phyloP scores from a whole-genome alignment of 106 monocot genomes.

The Acorus calamus region DNA sequence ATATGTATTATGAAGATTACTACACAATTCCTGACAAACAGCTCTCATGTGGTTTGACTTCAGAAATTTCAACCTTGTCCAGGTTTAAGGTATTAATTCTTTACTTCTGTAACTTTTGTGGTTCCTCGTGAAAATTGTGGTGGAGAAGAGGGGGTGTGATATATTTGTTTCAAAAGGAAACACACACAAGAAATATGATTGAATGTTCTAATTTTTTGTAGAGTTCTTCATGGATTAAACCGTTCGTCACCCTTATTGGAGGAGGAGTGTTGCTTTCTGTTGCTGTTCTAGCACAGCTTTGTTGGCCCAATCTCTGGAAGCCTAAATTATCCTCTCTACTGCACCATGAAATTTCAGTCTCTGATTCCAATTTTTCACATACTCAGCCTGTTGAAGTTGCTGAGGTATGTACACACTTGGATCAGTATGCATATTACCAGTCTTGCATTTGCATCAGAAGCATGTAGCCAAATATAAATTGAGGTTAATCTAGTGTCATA shows the following conservation, averaged over 20 bases:
- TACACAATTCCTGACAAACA: slow-evolving; percentile 63
- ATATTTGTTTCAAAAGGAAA: too few species aligned
- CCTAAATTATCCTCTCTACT: slow-evolving; percentile 21
- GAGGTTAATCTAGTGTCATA: too few species aligned
- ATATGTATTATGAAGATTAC: slow-evolving; percentile 88
- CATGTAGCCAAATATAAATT: too few species aligned
- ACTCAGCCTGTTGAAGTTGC: slow-evolving; percentile 19
- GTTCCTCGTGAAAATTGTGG: too few species aligned
- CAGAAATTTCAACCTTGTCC: slow-evolving; percentile 24
- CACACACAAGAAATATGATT: too few species aligned
- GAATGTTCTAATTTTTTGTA: slow-evolving; percentile 7
- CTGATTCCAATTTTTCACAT: slow-evolving; percentile 14
- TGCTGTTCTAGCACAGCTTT: slow-evolving; percentile 40
- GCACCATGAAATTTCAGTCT: slow-evolving; percentile 13
- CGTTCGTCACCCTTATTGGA: slow-evolving; percentile 29
- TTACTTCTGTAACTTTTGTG: not conserved
- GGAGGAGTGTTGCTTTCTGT: slow-evolving; percentile 33
- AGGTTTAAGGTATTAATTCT: slow-evolving; percentile 35
- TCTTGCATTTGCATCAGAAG: too few species aligned
- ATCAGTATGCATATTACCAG: too few species aligned
- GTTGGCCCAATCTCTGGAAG: slow-evolving; percentile 25
- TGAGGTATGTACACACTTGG: slow-evolving; percentile 27
- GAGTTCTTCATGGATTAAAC: slow-evolving; percentile 41
- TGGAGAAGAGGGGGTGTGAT: too few species aligned
- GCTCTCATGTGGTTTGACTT: slow-evolving; percentile 38